These are phyloP conservation scores for Chaetoscypha palmicola DNA, from an alignment of 2,329 filamentous ascomycete genomes.

Conservation along the genomic window DNA sequence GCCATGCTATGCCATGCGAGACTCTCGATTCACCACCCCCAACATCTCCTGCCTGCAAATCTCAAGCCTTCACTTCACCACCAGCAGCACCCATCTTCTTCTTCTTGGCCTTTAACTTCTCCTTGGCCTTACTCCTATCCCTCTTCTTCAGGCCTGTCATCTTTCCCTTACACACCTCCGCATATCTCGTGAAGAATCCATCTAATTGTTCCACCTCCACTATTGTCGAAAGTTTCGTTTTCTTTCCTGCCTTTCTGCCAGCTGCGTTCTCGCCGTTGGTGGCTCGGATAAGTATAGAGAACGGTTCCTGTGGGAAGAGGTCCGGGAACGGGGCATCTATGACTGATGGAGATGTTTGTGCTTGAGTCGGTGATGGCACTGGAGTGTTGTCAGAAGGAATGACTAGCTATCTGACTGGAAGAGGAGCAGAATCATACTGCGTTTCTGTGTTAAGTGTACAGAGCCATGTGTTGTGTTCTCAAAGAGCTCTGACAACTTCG, in stretches of 20 bases:
- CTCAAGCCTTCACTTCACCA: conserved; percentile 24
- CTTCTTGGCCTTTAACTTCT: conserved; percentile 63
- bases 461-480: conserved; percentile 63
- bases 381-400: conserved; percentile 9
- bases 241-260: conserved; percentile 36
- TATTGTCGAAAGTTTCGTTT: conserved; percentile 74
- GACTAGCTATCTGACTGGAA: conserved; percentile 1
- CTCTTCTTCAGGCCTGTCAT: conserved; percentile 90
- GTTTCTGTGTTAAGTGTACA: conserved; percentile 70
- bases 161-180: conserved; percentile 81
- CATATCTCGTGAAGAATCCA: conserved; percentile 75
- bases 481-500: conserved; percentile 56
- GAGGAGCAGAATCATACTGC: conserved; percentile 43
- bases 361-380: conserved; percentile 26
- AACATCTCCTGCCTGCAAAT: not conserved
- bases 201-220: conserved; percentile 72
- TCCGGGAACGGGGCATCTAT: conserved; percentile 50
- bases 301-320: conserved; percentile 48
- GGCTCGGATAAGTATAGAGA: conserved; percentile 75
- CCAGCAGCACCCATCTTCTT: conserved; percentile 37
- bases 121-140: conserved; percentile 79
- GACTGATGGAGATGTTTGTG: conserved; percentile 37
- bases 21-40: not conserved
- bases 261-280: conserved; percentile 65
- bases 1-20: too few species aligned